Base-by-base conservation (phyloP, 2,329 filamentous ascomycete genomes). In the Colletotrichum sublineola region DNA sequence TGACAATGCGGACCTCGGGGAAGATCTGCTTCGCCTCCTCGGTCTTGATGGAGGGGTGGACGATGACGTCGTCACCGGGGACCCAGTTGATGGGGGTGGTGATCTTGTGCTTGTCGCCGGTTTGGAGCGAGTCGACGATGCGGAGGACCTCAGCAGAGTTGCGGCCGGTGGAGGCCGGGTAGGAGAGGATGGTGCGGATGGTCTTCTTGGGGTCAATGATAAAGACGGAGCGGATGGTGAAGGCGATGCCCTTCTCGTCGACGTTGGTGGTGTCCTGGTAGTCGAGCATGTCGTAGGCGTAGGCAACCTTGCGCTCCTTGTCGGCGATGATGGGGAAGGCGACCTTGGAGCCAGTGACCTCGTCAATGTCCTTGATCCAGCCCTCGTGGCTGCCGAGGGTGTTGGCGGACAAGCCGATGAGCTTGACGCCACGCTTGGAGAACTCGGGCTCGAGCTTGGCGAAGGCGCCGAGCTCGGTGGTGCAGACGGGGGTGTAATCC, bases 401-500 rank as follows among this genome's bases (percentile, higher is more conserved):
- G 87, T 97, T 97, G 86, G 95, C 95, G 74, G 91, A 92, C 77
- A 98, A 88, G 61, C 95, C 95, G 78, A 97, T 96, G 85, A 97
- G 91, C 90, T 97, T 97, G 79, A 96, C 94, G 75, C 91, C 91
- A 75, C 95, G 91, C 87, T 93, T 94, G 79, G 91, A 89, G 84
- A 98, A 97, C 84, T 97, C 94, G 78, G 91, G 90, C 86, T 94
- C 91, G 75, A 97, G 88, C 85, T 95, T 96, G 77, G 95, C 93
- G 79, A 98, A 97, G 73, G 95, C 95, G 75, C 95, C 95, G 74
- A 98, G 92, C 86, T 98, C 95, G 67, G 95, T 98, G 75, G 95
- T 98, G 89, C 95, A 98, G 73, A 97, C 95, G 67, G 95, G 95
- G 1, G 95, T 97, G 88, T 94, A 97, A 84, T 97, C 95, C 82